Conservation (phyloP, 2,329 filamentous ascomycete species). For the Penicillium crustosum region DNA sequence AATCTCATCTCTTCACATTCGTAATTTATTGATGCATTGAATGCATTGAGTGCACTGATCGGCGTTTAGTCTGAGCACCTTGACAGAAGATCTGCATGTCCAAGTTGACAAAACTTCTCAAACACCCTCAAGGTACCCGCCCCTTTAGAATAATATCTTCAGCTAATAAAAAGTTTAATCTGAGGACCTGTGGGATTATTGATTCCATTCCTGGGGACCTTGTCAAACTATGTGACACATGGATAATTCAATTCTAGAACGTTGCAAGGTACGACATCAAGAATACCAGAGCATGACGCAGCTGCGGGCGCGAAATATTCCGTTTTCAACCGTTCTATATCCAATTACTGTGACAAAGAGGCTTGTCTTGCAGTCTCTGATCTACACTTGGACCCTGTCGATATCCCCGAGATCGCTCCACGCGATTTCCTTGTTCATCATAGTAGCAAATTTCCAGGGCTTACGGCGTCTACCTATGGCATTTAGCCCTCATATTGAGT, state of each 20-base stretch:
- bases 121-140: conserved; percentile 33
- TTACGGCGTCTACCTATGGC: conserved; percentile 3
- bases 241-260: not conserved
- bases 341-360: not conserved
- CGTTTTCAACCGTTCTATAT: conserved; percentile 13
- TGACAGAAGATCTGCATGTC: conserved; percentile 20
- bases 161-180: not conserved
- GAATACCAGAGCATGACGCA: conserved; percentile 12
- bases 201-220: conserved; percentile 1
- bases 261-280: not conserved
- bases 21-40: not conserved
- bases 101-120: conserved; percentile 30
- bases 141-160: not conserved
- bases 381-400: not conserved
- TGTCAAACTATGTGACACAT: not conserved
- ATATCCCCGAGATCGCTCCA: conserved; percentile 6
- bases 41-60: not conserved
- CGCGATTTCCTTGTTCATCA: conserved; percentile 6
- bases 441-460: conserved; percentile 3
- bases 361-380: not conserved
- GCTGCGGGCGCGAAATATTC: not conserved
- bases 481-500: not conserved
- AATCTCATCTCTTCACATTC: not conserved
- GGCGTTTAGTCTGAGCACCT: conserved; percentile 7
- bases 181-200: conserved; percentile 4